Evolutionary conservation across 2,329 filamentous ascomycete species (phyloP).

Genomic region (Myriosclerotinia duriaeana): DNA sequence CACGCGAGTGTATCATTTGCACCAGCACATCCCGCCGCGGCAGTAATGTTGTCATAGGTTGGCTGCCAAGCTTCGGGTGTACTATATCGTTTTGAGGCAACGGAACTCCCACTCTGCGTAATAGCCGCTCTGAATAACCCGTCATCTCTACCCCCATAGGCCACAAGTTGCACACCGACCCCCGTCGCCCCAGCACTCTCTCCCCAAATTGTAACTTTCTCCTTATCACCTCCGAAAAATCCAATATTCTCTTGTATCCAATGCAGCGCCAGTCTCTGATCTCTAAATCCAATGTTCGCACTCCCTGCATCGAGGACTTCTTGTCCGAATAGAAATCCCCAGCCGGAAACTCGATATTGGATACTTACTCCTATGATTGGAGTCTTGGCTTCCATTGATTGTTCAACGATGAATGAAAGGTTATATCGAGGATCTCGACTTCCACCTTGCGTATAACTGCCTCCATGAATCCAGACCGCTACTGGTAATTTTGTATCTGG

Average conservation of each 20-base stretch:
- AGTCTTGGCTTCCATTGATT: slow-evolving; percentile 45
- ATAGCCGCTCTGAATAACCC: slow-evolving; percentile 55
- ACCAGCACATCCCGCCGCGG: slow-evolving; percentile 37
- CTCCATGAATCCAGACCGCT: slow-evolving; percentile 54
- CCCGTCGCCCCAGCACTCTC: slow-evolving; percentile 47
- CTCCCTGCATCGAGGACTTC: slow-evolving; percentile 45
- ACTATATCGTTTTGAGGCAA: background rate
- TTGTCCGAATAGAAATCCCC: slow-evolving; percentile 46
- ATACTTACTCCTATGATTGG: slow-evolving; percentile 49
- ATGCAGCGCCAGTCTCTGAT: slow-evolving; percentile 45
- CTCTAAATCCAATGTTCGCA: slow-evolving; percentile 48
- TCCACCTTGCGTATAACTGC: slow-evolving; percentile 41
- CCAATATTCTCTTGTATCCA: slow-evolving; percentile 49
- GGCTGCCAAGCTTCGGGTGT: slow-evolving; percentile 11
- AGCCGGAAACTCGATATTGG: slow-evolving; percentile 48
- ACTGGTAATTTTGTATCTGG: slow-evolving; percentile 47
- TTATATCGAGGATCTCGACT: slow-evolving; percentile 54
- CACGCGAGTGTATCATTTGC: slow-evolving; percentile 29
- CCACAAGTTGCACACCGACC: slow-evolving; percentile 48
- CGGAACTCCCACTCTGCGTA: slow-evolving; percentile 48
- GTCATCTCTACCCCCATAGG: slow-evolving; percentile 52
- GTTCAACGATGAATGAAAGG: slow-evolving; percentile 54
- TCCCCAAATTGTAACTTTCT: slow-evolving; percentile 46
- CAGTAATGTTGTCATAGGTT: slow-evolving; percentile 38
- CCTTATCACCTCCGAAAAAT: slow-evolving; percentile 45